Evolutionary conservation across 352 stramenopile genomes (phyloP).

Genomic region (Phytopythium delawarense): DNA sequence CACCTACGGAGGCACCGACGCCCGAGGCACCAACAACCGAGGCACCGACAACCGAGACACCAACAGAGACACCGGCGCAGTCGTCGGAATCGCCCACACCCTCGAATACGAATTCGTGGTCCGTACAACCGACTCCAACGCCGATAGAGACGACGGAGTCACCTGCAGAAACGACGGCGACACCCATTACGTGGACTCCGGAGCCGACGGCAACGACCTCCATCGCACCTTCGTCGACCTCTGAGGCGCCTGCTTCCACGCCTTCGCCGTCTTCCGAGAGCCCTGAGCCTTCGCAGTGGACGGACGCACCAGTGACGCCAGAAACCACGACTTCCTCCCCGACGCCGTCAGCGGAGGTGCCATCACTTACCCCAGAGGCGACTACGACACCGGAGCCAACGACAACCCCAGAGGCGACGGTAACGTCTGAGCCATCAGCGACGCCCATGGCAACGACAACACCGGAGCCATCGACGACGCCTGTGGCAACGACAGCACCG

Average conservation of each 20-base stretch:
- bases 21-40: background rate
- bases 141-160: slow-evolving; percentile 1
- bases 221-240: background rate
- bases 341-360: background rate
- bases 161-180: background rate
- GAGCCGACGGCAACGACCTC: background rate
- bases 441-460: background rate
- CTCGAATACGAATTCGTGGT: background rate
- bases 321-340: background rate
- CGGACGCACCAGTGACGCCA: background rate
- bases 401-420: background rate
- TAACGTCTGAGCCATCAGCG: background rate
- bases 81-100: too few species aligned
- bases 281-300: background rate
- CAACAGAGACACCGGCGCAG: background rate
- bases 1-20: background rate
- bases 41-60: background rate
- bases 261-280: background rate
- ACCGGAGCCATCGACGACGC: slow-evolving; percentile 1
- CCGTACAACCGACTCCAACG: background rate
- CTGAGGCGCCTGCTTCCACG: background rate
- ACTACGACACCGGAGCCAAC: background rate
- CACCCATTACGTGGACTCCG: background rate
- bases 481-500: background rate
- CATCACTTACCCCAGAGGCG: slow-evolving; percentile 3